Evolutionary conservation across 345 rosid genomes (phyloP).

Genomic region (Cochlearia excelsa): DNA sequence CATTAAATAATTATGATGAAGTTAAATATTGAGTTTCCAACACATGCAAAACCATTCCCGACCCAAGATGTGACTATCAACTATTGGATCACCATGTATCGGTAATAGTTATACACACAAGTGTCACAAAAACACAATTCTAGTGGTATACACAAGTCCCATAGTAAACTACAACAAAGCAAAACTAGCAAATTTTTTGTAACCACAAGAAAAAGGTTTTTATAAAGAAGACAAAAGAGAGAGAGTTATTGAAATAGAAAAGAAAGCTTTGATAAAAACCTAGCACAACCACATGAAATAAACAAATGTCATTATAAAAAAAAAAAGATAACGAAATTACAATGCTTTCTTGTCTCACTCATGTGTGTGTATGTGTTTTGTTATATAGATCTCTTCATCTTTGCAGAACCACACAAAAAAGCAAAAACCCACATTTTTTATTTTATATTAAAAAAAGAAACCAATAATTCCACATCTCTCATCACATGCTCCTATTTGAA

Average conservation of each 20-base stretch:
- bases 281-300: slow-evolving; percentile 38
- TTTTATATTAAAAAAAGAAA: slow-evolving; percentile 4
- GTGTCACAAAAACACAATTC: too few species aligned
- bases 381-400: slow-evolving; percentile 21
- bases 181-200: background rate
- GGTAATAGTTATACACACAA: too few species aligned
- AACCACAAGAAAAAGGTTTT: slow-evolving; percentile 23
- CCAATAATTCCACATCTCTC: slow-evolving; percentile 28
- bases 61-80: too few species aligned
- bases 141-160: too few species aligned
- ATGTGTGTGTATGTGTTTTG: background rate
- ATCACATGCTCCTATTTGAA: slow-evolving; percentile 14
- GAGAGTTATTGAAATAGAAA: slow-evolving; percentile 25
- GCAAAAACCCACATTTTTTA: slow-evolving; percentile 16
- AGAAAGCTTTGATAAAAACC: slow-evolving; percentile 23
- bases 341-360: slow-evolving; percentile 28
- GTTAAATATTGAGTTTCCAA: too few species aligned
- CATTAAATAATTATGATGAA: too few species aligned
- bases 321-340: slow-evolving; percentile 27
- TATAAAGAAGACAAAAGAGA: slow-evolving; percentile 23
- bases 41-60: too few species aligned
- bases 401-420: slow-evolving; percentile 27
- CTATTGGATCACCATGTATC: too few species aligned
- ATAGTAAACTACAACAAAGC: too few species aligned
- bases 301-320: slow-evolving; percentile 23